Percentiles rank a stretch among this genome's conserved stretches.
Conservation (phyloP, 768 basidiomycete genomes). For the Phlegmacium glaucopus region DNA sequence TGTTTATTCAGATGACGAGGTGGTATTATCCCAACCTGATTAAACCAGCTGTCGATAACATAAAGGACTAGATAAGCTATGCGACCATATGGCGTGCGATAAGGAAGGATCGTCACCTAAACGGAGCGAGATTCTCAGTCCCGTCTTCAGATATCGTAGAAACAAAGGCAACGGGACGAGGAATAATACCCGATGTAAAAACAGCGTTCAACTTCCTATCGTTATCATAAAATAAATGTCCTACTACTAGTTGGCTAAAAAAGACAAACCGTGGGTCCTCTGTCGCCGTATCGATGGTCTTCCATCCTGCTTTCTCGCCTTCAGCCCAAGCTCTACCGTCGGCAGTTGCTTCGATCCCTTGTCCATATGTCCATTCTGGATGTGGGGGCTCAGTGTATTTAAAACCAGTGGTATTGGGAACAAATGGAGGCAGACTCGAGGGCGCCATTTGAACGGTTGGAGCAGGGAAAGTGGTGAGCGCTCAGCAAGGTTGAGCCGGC, state of each 20-base stretch:
- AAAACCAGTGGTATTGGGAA: slow-evolving; percentile 18
- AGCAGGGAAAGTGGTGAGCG: neutral
- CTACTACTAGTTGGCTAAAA: neutral
- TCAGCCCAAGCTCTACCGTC: slow-evolving; percentile 41
- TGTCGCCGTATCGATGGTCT: slow-evolving; percentile 30
- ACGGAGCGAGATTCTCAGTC: slow-evolving; percentile 57
- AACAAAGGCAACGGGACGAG: slow-evolving; percentile 72
- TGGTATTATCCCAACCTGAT: slow-evolving; percentile 21
- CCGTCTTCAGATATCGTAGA: slow-evolving; percentile 54
- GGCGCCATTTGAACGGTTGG: neutral
- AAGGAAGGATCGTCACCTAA: slow-evolving; percentile 25
- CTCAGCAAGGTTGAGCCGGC: neutral
- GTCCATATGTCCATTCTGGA: slow-evolving; percentile 36
- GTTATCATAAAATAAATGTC: neutral
- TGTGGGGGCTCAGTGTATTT: slow-evolving; percentile 32
- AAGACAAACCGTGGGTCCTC: slow-evolving; percentile 29
- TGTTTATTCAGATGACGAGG: neutral
- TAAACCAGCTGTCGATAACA: slow-evolving; percentile 38
- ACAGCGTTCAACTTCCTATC: slow-evolving; percentile 40
- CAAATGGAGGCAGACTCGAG: slow-evolving; percentile 17
- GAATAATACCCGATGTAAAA: slow-evolving; percentile 52
- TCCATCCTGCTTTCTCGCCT: slow-evolving; percentile 39
- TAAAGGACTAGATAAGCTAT: neutral
- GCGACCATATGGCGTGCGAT: too few species aligned
- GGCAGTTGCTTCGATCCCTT: slow-evolving; percentile 28